Base-by-base conservation (phyloP, 257 asterid species). In the Ajuga chamaepitys region DNA sequence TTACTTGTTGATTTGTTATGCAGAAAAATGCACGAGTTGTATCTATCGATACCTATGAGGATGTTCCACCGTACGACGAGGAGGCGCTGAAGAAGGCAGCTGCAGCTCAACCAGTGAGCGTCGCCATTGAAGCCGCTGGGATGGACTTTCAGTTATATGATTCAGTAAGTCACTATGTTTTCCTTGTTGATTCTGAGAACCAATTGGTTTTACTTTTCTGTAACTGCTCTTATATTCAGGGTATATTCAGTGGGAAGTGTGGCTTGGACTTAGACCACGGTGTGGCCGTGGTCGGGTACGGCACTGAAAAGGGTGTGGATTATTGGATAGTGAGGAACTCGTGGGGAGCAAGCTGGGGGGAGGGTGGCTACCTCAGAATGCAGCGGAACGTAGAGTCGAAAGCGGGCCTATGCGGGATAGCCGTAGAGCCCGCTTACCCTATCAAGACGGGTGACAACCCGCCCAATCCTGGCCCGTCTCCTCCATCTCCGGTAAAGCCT, bases 251-350 rank as follows among this genome's bases (percentile, higher is more conserved):
- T 0, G 95, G 95, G 3, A 14, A 20, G 46, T 89, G 97, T 53
- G 91, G 95, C 13, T 30, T 62, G 7, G 41, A 48, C 37, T 70
- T 87, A 67, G 95, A 89, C 72, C 97, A 89, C n/a, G 97, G 97
- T 38, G 97, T 87, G 69, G 74, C 26, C 41, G 89, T 62, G 18
- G 94, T 89, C 9, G 97, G 97, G 4, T 87, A 87, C 14, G 95
- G 95, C 16, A 55, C 74, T 0, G 92, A 79, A 61, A 54, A 75
- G 4, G 89, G 85, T 9, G 6, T 52, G 0, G 95, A 90, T 46
- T 90, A 83, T 48, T 87, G 95, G 95, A 85, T 87, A 0, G 87
- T 90, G 1, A 76, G 89, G 75, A 90, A 90, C 84, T 90, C 97
- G 0, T 90, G 95, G 89, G 97, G 95, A 11, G 42, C 42, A 0